Percentiles rank a stretch among this genome's conserved stretches.
These are phyloP conservation scores for Beauveria caledonica DNA, from an alignment of 2,329 filamentous ascomycete species.

Conservation along the genomic window DNA sequence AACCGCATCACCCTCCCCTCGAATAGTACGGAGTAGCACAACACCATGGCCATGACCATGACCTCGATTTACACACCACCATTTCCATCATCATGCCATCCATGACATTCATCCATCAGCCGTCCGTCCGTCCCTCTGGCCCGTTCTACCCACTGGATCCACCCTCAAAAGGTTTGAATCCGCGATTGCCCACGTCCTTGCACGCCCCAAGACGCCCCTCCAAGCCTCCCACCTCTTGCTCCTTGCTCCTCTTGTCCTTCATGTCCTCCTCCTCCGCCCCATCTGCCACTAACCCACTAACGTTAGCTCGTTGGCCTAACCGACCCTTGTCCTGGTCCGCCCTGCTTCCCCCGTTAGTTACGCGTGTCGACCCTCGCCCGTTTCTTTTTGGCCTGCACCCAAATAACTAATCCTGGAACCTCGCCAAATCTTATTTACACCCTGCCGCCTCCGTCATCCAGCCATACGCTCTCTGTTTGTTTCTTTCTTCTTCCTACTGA, in stretches of 20 bases:
- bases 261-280: not conserved
- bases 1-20: too few species aligned
- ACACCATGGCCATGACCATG: not conserved
- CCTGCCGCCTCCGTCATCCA: not conserved
- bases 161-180: conserved; percentile 7
- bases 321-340: not conserved
- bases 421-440: conserved; percentile 7
- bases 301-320: not conserved
- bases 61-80: not conserved
- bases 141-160: conserved; percentile 1
- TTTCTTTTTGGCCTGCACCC: not conserved
- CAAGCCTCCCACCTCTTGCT: too few species aligned
- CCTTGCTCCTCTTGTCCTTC: too few species aligned
- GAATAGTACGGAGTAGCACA: not conserved
- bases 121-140: not conserved
- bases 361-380: not conserved
- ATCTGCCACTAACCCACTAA: not conserved
- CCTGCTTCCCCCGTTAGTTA: not conserved
- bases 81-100: not conserved
- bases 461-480: not conserved
- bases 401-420: not conserved
- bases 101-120: not conserved
- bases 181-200: conserved; percentile 1
- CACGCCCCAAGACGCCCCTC: not conserved
- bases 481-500: not conserved